A percentile compares a stretch with the other conserved stretches of the same genome.
These are phyloP conservation scores for Arbutus unedo DNA, from an alignment of 148 eudicot genomes.

Conservation along the genomic window DNA sequence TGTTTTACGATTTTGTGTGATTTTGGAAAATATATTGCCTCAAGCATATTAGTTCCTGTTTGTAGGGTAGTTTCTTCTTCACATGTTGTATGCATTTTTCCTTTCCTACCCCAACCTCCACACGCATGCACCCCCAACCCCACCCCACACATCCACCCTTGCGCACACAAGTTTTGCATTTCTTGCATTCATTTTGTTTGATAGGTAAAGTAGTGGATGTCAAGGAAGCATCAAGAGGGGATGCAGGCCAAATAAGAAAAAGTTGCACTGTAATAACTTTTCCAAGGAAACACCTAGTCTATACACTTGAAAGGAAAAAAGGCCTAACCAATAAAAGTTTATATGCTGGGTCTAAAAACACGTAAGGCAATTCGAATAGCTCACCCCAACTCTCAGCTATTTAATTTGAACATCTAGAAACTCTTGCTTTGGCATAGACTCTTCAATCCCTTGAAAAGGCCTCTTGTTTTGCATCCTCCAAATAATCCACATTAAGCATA, in stretches of 20 bases:
- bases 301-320: neutral
- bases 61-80: slow-evolving; percentile 1
- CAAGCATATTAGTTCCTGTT: neutral
- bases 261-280: neutral
- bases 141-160: neutral
- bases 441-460: neutral
- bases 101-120: neutral
- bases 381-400: neutral
- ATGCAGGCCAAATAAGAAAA: neutral
- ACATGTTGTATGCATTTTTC: neutral
- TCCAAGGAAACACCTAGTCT: neutral
- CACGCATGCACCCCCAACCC: neutral
- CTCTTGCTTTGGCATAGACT: neutral
- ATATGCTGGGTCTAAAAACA: neutral
- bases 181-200: neutral
- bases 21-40: neutral
- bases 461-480: neutral
- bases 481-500: neutral
- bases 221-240: neutral
- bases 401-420: neutral
- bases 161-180: neutral
- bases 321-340: neutral
- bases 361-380: neutral
- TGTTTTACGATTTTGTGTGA: neutral
- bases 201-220: neutral